Evolutionary conservation across 768 basidiomycete species (phyloP).

Genomic region (Mycena maculata): DNA sequence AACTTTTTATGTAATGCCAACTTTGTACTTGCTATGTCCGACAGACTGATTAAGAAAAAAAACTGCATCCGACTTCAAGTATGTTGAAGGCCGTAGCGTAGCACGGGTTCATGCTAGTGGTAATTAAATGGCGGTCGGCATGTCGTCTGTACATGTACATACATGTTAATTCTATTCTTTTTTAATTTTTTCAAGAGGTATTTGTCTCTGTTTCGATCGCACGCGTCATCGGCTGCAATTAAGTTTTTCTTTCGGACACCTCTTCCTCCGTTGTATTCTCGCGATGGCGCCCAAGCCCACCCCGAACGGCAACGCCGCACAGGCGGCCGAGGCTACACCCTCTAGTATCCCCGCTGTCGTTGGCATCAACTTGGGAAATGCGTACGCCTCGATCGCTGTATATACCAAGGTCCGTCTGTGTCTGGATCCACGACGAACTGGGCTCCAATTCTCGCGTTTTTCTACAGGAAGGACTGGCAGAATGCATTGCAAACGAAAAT

Average conservation of each 20-base stretch:
- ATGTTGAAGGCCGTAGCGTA: no score
- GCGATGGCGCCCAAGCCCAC: conserved; percentile 54
- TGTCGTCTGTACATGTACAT: no score
- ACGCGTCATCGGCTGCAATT: neutral
- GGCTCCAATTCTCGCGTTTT: conserved; percentile 8
- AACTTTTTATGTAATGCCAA: no score
- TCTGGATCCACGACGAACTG: neutral
- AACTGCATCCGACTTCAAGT: no score
- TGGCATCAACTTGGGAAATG: conserved; percentile 97
- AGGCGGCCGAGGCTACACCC: conserved; percentile 41
- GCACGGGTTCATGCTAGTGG: conserved; percentile 63
- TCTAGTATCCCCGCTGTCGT: conserved; percentile 71
- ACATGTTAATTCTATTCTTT: no score
- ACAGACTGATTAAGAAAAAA: no score
- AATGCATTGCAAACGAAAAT: conserved; percentile 98
- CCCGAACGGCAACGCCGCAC: conserved; percentile 64
- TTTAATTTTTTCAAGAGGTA: neutral
- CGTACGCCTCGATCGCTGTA: conserved; percentile 94
- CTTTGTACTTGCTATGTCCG: no score
- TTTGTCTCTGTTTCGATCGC: conserved; percentile 22
- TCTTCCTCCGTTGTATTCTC: neutral
- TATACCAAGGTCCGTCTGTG: conserved; percentile 81
- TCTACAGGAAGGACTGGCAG: conserved; percentile 85
- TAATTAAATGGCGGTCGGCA: conserved; percentile 42
- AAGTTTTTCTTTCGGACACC: conserved; percentile 12